Percentiles rank a stretch among this genome's conserved stretches.
These are phyloP conservation scores for Hyaloscypha hepaticicola DNA, from an alignment of 495 filamentous ascomycete species.

Conservation along the genomic window DNA sequence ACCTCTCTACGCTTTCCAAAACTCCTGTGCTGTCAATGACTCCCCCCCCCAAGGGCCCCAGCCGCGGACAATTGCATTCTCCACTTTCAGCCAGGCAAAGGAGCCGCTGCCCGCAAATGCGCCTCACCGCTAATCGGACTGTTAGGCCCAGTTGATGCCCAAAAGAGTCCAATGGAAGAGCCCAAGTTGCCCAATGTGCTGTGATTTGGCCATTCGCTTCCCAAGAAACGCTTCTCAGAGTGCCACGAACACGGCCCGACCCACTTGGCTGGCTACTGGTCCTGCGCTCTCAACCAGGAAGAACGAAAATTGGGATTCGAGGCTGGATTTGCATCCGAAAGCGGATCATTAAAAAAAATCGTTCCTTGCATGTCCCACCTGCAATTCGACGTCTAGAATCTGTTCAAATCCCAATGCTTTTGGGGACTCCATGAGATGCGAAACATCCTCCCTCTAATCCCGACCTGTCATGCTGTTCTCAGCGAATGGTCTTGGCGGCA, in stretches of 20 bases:
- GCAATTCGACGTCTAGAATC: neutral
- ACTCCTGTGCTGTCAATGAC: conserved; percentile 22
- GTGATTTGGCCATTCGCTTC: neutral
- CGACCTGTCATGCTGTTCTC: neutral
- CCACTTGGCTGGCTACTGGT: neutral
- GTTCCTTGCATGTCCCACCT: conserved; percentile 15
- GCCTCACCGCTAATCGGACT: conserved; percentile 9
- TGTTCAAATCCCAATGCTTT: neutral
- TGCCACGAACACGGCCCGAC: conserved; percentile 7
- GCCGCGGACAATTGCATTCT: neutral
- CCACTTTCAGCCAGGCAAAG: neutral
- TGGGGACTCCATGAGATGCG: neutral
- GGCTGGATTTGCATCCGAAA: conserved; percentile 2
- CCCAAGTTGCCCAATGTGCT: conserved; percentile 6
- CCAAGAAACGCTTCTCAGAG: neutral
- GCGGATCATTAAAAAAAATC: conserved; percentile 1
- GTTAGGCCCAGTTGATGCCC: conserved; percentile 3
- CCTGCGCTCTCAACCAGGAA: neutral
- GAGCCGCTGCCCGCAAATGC: conserved; percentile 3
- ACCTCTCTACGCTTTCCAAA: neutral
- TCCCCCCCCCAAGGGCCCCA: no score
- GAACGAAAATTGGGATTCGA: neutral
- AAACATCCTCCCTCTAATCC: neutral
- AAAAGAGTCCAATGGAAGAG: neutral
- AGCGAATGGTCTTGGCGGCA: conserved; percentile 22